Evolutionary conservation across 2,329 filamentous ascomycete genomes (phyloP), one percentile per base, ranked within the genome.

Genomic region (Alternaria arbusti): DNA sequence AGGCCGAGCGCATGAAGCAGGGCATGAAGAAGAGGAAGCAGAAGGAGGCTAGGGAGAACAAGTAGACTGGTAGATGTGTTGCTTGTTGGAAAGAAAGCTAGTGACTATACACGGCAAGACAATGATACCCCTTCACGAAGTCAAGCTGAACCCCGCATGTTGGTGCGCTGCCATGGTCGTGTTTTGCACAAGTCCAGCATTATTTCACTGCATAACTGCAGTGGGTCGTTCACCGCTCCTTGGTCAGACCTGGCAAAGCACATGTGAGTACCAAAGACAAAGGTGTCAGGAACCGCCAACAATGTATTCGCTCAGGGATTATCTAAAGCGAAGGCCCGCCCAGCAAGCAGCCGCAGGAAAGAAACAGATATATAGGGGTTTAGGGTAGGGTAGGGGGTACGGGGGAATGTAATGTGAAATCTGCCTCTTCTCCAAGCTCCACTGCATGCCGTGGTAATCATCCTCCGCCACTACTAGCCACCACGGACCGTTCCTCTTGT

Each of bases 1-100:
- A 87, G 75, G 74, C 84, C 30, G 85, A 85, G 46, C 81, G 85
- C 68, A 78, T 83, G 58, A 90, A 93, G 79, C 82, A 94, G 72
- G 88, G 89, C 51, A 83, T 87, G 69, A 88, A 87, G 74, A 96
- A 92, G 79, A 86, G 88, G 72, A 92, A 88, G 79, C 87, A 89
- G 70, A 92, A 90, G 69, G 88, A 87, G 72, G 83, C 83, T 50
- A 81, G 86, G 65, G 80, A 80, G 58, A 78, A 36, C 26, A 43
- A 57, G 10, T 59, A 47, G 12, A n/a, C 13, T 13, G 3, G 17
- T 23, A 26, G 54, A 11, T 11, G 10, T 43, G 28, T 23, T 28
- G 22, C 23, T 25, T 26, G 22, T 26, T 49, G 22, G 17, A n/a
- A 22, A 25, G 46, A 49, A 25, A 23, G 22, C 22, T 20, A 36